Evolutionary conservation across 2,329 filamentous ascomycete genomes (phyloP).

Genomic region (Colletotrichum falcatum): DNA sequence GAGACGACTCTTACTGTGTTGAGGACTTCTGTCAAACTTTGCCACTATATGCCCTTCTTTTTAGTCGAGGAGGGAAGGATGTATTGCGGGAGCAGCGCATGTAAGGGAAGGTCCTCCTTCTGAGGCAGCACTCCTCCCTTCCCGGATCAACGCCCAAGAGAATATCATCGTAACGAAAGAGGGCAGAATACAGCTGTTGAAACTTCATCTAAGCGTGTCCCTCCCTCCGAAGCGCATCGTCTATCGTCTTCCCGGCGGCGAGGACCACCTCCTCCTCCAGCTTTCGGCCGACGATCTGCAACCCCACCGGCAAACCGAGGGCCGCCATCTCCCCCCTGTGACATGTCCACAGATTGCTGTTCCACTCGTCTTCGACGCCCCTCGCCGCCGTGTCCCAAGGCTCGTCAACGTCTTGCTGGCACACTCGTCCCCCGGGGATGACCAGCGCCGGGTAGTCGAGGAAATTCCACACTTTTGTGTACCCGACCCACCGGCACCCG

Average conservation of each 20-base stretch:
- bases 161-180: too few species aligned
- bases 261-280: slow-evolving; percentile 28
- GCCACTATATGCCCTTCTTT: too few species aligned
- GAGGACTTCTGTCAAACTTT: neutral
- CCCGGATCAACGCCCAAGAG: too few species aligned
- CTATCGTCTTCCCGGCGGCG: slow-evolving; percentile 29
- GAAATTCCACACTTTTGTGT: slow-evolving; percentile 54
- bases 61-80: too few species aligned
- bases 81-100: too few species aligned
- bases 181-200: too few species aligned
- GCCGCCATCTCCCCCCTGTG: slow-evolving; percentile 1
- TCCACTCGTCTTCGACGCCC: slow-evolving; percentile 25
- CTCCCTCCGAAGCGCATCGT: neutral
- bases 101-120: too few species aligned
- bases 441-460: slow-evolving; percentile 53
- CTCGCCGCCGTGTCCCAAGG: slow-evolving; percentile 41
- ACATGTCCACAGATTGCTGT: slow-evolving; percentile 13
- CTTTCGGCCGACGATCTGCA: slow-evolving; percentile 31
- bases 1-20: neutral
- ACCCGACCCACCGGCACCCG: slow-evolving; percentile 60
- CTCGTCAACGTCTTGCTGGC: slow-evolving; percentile 53
- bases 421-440: slow-evolving; percentile 50
- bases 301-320: slow-evolving; percentile 8
- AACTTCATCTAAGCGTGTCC: neutral
- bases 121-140: too few species aligned